These are phyloP conservation scores for Aspergillus amoenus DNA, from an alignment of 2,329 filamentous ascomycete species.

Conservation along the genomic window DNA sequence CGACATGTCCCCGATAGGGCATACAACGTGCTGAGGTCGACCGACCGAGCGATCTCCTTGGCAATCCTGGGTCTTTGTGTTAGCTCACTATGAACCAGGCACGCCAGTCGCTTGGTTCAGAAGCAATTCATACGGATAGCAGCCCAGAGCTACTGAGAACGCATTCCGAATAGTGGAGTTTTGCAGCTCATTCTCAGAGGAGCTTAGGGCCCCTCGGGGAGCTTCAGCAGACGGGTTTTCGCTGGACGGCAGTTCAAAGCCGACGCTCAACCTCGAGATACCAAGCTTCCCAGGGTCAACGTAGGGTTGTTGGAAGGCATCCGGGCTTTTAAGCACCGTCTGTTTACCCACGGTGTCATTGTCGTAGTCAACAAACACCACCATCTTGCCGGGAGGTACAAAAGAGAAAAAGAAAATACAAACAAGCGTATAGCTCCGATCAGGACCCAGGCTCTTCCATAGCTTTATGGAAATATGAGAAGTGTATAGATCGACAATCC, in stretches of 20 bases:
- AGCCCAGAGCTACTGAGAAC: constrained; percentile 46
- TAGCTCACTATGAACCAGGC: constrained; percentile 15
- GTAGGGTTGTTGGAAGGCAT: constrained; percentile 16
- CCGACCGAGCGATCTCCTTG: constrained; percentile 68
- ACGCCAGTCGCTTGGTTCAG: constrained; percentile 13
- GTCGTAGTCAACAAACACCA: constrained; percentile 50
- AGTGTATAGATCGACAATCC: not conserved
- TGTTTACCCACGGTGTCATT: constrained; percentile 35
- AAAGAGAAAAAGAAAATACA: not conserved
- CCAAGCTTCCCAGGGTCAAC: constrained; percentile 23
- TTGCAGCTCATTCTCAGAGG: constrained; percentile 10
- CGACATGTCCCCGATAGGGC: constrained; percentile 79
- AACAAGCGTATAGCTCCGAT: constrained; percentile 4
- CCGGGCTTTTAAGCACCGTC: constrained; percentile 15
- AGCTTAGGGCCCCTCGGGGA: not conserved
- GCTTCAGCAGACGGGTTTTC: constrained; percentile 10
- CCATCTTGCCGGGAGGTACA: constrained; percentile 38
- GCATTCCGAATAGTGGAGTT: constrained; percentile 31
- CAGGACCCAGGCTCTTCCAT: constrained; percentile 16
- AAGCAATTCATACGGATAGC: constrained; percentile 47
- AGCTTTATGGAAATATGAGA: constrained; percentile 5
- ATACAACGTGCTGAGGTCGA: constrained; percentile 87
- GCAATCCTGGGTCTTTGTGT: constrained; percentile 61
- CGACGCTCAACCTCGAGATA: constrained; percentile 18
- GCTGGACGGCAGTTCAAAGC: constrained; percentile 9